Evolutionary conservation across 495 filamentous ascomycete genomes (phyloP).

Genomic region (Cetradonia linearis): DNA sequence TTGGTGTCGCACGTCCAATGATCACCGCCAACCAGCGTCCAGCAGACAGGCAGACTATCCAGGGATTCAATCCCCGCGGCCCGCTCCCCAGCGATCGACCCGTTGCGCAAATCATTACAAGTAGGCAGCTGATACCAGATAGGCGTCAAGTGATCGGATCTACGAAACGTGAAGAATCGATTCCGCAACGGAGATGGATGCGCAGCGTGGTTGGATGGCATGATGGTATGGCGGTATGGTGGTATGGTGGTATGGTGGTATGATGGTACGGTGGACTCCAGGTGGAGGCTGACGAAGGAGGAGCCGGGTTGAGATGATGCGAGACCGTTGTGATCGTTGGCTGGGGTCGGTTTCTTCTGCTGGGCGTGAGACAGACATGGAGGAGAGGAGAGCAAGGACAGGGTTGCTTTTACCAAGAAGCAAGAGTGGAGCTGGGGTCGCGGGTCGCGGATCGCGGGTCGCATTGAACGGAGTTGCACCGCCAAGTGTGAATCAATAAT

Average conservation of each 20-base stretch:
- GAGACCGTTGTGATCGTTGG: constrained; percentile 8
- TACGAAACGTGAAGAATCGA: background rate
- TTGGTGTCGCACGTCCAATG: background rate
- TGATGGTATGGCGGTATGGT: too few relatives aligned
- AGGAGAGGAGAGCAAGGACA: background rate
- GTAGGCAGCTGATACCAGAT: background rate
- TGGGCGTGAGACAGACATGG: background rate
- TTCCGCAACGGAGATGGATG: background rate
- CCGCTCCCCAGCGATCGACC: constrained; percentile 9
- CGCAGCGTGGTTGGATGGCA: too few relatives aligned
- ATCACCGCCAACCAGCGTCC: constrained; percentile 4
- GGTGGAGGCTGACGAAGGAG: background rate
- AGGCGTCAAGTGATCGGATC: constrained; percentile 4
- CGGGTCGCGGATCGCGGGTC: background rate
- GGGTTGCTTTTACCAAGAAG: background rate
- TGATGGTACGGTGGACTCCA: background rate
- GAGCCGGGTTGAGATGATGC: background rate
- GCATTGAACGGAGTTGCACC: constrained; percentile 4
- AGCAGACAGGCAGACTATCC: background rate
- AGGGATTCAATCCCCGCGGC: constrained; percentile 7
- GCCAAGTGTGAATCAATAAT: background rate
- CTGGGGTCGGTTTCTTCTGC: background rate
- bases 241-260: too few relatives aligned
- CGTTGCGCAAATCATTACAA: constrained; percentile 7
- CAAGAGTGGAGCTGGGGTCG: too few relatives aligned